Percentiles rank a stretch among this genome's conserved stretches.
phyloP scores from a whole-genome alignment of 1,139 yeast genomes.

The Zygoascus hellenicus region DNA sequence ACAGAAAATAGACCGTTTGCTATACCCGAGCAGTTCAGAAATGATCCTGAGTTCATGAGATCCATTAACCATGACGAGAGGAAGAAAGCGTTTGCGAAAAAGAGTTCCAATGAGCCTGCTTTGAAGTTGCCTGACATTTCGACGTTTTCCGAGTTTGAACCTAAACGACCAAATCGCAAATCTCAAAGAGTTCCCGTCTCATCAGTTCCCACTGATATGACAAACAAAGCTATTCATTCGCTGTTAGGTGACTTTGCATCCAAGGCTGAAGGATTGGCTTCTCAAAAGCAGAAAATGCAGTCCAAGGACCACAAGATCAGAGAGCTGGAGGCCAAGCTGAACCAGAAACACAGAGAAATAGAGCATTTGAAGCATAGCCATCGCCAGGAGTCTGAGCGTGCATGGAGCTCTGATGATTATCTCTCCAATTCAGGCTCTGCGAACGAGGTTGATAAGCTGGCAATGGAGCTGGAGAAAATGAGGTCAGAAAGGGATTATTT shows the following conservation, averaged over 20 bases:
- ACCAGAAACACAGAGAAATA: constrained; percentile 8
- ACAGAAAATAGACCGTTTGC: constrained; percentile 7
- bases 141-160: constrained; percentile 23
- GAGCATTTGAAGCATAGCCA: no score
- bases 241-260: constrained; percentile 26
- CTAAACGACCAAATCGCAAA: constrained; percentile 12
- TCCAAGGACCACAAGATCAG: constrained; percentile 14
- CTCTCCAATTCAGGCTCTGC: background rate
- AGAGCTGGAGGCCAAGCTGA: constrained; percentile 17
- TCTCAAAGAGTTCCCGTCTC: constrained; percentile 17
- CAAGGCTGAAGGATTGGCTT: constrained; percentile 22
- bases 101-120: background rate
- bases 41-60: constrained; percentile 10
- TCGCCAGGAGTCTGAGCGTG: no score
- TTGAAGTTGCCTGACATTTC: constrained; percentile 24
- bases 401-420: background rate
- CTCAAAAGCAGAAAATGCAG: constrained; percentile 16
- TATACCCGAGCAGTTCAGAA: constrained; percentile 9
- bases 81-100: background rate
- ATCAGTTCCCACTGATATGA: constrained; percentile 27
- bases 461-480: background rate
- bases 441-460: background rate
- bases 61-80: constrained; percentile 6
- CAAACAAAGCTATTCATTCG: constrained; percentile 26
- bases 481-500: constrained; percentile 7